Evolutionary conservation across 2,329 filamentous ascomycete genomes (phyloP), one percentile per base, ranked within the genome.

Genomic region (Didymosphaeria variabile): DNA sequence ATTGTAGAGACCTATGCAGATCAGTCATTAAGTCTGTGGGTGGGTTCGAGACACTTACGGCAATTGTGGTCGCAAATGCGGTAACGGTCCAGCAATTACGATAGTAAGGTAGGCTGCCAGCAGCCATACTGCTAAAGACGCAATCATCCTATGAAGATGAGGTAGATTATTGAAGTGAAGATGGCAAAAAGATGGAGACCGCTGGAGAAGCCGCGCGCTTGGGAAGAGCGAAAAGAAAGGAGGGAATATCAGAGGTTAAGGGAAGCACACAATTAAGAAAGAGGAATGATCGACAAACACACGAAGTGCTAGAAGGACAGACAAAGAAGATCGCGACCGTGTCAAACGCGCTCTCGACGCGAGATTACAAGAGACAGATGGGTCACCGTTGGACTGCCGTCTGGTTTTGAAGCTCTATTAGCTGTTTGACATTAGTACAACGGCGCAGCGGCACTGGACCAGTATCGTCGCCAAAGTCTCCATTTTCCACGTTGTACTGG

Each of bases 351-450:
- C 61, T 61, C 53, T 63, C 19, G 46, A 57, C 49, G 57, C 58
- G 65, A 67, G 54, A 65, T 69, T 67, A 62, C 66, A 64, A 70
- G 58, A 61, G 58, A 70, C 59, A 61, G 59, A 57, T 64, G 58
- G 64, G 57, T 66, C 68, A 75, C 68, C 67, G 70, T 66, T 63
- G 63, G 65, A 71, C 69, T 66, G 55, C 57, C 50, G 55, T 67
- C 63, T 67, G 65, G 72, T 78, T 77, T 78, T 78, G 74, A 78
- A 69, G 76, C 70, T 72, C 67, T 58, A 64, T 66, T 78, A 79
- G 74, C 71, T 69, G 76, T 78, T 77, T 78, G 74, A 73, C 64
- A 60, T 68, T 49, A 70, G 69, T 71, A 75, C 72, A 67, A 55
- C 57, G 53, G 42, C 36, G 38, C 55, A 36, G 66, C 63, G 65